Percentiles rank a stretch among this genome's conserved stretches.
These are phyloP conservation scores for Cladosporium phlei DNA, from an alignment of 2,329 filamentous ascomycete genomes.

Conservation along the genomic window DNA sequence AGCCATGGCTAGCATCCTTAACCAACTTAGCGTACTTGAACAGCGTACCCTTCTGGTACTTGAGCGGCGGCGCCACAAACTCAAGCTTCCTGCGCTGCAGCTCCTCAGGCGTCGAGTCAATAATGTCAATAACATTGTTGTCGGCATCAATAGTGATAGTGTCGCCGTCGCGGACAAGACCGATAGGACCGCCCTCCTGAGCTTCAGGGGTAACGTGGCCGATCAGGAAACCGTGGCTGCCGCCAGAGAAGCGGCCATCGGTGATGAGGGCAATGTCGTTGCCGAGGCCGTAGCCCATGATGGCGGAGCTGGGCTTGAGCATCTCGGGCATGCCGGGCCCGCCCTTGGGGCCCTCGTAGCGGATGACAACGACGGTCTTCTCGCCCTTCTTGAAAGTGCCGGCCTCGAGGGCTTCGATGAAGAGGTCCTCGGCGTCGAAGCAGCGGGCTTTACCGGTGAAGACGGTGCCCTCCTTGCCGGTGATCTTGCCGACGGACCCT, in stretches of 20 bases:
- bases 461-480: slow-evolving; percentile 64
- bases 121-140: slow-evolving; percentile 57
- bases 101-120: slow-evolving; percentile 63
- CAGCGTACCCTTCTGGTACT: slow-evolving; percentile 55
- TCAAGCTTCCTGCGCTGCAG: slow-evolving; percentile 47
- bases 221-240: slow-evolving; percentile 80
- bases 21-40: slow-evolving; percentile 56
- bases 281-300: slow-evolving; percentile 69
- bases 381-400: slow-evolving; percentile 69
- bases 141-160: slow-evolving; percentile 78
- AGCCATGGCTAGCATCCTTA: slow-evolving; percentile 55
- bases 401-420: slow-evolving; percentile 62
- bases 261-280: slow-evolving; percentile 71
- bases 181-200: slow-evolving; percentile 79
- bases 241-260: slow-evolving; percentile 73
- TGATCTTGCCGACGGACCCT: slow-evolving; percentile 70
- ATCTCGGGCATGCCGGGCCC: slow-evolving; percentile 73
- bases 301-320: slow-evolving; percentile 66
- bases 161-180: slow-evolving; percentile 75
- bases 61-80: slow-evolving; percentile 51
- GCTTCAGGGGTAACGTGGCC: slow-evolving; percentile 86
- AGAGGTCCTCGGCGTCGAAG: slow-evolving; percentile 65
- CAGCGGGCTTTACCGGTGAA: slow-evolving; percentile 67
- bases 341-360: slow-evolving; percentile 69
- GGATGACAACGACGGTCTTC: slow-evolving; percentile 71